Base-by-base conservation (phyloP, 768 basidiomycete genomes). In the Collybiopsis confluens region DNA sequence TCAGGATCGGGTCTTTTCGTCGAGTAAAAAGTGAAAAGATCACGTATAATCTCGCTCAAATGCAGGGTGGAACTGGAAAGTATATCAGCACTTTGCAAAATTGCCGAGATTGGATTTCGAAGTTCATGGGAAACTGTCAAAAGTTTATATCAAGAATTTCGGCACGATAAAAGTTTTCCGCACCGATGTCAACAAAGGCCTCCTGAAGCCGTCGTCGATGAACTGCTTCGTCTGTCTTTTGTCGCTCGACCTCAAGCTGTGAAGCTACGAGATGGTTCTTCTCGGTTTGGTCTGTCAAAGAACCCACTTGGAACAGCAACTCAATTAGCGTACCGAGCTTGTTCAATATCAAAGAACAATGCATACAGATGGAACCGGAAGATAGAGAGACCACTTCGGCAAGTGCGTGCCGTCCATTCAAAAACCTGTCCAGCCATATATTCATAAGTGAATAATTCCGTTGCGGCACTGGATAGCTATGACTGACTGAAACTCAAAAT, bases 61-160 rank as follows among this genome's bases (percentile, higher is more conserved):
- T 20, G n/a, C 16, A 15, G 9, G n/a, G 15, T 15, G 3, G 44
- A 41, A 13, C 35, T 27, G n/a, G 53, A 45, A 2, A 55, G 47
- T n/a, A 50, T 3, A 3, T 55, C 24, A 13, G 54, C 54, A 27
- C 46, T 55, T 35, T 55, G 54, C 5, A 55, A 24, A 30, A 49
- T 55, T 9, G 54, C 54, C 23, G 45, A 47, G 10, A 55, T 45
- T 26, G 54, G 46, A 41, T 55, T 42, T 16, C 47, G 54, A 18
- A 49, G 44, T 30, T 55, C 54, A 35, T 55, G 54, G 13, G 54
- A 49, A 6, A 49, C 47, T 44, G 30, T 33, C 10, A 23, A 24
- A 44, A 44, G 21, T 8, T 15, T 9, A 11, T 8, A 27, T 15
- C 24, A 13, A 7, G 6, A 20, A 44, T 8, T 6, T 23, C 15